Conservation (phyloP, 2,329 filamentous ascomycete species). For the Claviceps capensis region DNA sequence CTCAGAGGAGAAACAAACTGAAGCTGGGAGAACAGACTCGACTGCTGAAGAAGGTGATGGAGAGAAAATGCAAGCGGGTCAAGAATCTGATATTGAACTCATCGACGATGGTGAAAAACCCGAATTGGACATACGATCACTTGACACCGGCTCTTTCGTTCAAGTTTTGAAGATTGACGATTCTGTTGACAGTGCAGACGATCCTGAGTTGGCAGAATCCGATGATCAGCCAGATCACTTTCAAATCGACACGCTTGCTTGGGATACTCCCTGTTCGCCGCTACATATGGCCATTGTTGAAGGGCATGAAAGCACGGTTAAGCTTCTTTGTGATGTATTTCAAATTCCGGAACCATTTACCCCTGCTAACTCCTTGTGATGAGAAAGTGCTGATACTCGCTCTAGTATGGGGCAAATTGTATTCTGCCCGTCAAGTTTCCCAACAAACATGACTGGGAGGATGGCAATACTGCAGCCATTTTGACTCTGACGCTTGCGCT, state of each 20-base stretch:
- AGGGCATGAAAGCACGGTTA: slow-evolving; percentile 56
- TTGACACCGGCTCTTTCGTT: slow-evolving; percentile 61
- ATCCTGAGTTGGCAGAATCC: slow-evolving; percentile 36
- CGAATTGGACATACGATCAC: slow-evolving; percentile 36
- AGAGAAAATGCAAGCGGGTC: slow-evolving; percentile 8
- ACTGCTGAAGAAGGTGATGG: slow-evolving; percentile 4
- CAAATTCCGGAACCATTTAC: background rate
- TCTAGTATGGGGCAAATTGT: slow-evolving; percentile 65
- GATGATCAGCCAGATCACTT: slow-evolving; percentile 65
- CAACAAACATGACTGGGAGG: slow-evolving; percentile 25
- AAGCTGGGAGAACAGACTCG: background rate
- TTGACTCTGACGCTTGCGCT: slow-evolving; percentile 58
- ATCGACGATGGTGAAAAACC: slow-evolving; percentile 31
- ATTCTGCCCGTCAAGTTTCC: slow-evolving; percentile 60
- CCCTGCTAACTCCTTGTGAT: background rate
- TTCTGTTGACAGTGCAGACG: slow-evolving; percentile 12
- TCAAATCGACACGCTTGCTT: slow-evolving; percentile 64
- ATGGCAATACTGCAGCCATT: slow-evolving; percentile 41
- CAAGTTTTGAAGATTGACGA: slow-evolving; percentile 42
- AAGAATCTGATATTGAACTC: slow-evolving; percentile 30
- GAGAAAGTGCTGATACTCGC: background rate
- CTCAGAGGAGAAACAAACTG: slow-evolving; percentile 1
- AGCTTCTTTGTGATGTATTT: slow-evolving; percentile 48
- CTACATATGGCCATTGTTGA: slow-evolving; percentile 67
- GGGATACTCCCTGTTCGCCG: slow-evolving; percentile 62